phyloP scores from a whole-genome alignment of 2,329 filamentous ascomycete species.

The Alternaria atra region DNA sequence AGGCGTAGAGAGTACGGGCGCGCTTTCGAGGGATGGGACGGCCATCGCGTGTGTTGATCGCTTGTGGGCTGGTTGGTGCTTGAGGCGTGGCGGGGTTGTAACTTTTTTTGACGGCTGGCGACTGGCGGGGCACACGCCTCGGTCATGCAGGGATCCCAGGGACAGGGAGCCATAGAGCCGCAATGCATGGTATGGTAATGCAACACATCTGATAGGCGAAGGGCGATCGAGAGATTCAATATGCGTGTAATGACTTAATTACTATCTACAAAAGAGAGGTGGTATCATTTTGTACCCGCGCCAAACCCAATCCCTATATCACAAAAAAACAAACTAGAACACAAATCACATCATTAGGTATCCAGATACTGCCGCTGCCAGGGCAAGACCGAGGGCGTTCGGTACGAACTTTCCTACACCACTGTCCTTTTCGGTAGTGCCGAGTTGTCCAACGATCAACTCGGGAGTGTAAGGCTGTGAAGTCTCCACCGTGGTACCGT shows the following conservation, averaged over 20 bases:
- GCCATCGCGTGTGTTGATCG: constrained; percentile 34
- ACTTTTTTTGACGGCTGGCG: constrained; percentile 22
- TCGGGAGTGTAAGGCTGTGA: constrained; percentile 41
- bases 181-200: constrained; percentile 10
- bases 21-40: constrained; percentile 41
- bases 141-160: constrained; percentile 16
- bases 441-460: constrained; percentile 24
- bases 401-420: constrained; percentile 36
- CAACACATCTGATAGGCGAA: constrained; percentile 12
- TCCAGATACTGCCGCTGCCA: constrained; percentile 28
- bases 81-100: constrained; percentile 24
- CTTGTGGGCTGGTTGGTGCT: constrained; percentile 6
- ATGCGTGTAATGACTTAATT: constrained; percentile 3
- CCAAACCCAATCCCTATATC: constrained; percentile 6
- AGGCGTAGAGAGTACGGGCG: constrained; percentile 70
- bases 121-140: constrained; percentile 20
- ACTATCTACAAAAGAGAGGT: constrained; percentile 9
- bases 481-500: constrained; percentile 69
- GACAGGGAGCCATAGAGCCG: constrained; percentile 18
- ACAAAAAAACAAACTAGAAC: background rate
- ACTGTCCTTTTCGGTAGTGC: constrained; percentile 31
- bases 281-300: constrained; percentile 11
- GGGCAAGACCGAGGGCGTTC: constrained; percentile 29
- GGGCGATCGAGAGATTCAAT: background rate
- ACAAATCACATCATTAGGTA: constrained; percentile 25